Base-by-base conservation (phyloP, 2,329 filamentous ascomycete genomes). In the Beauveria bassiana region DNA sequence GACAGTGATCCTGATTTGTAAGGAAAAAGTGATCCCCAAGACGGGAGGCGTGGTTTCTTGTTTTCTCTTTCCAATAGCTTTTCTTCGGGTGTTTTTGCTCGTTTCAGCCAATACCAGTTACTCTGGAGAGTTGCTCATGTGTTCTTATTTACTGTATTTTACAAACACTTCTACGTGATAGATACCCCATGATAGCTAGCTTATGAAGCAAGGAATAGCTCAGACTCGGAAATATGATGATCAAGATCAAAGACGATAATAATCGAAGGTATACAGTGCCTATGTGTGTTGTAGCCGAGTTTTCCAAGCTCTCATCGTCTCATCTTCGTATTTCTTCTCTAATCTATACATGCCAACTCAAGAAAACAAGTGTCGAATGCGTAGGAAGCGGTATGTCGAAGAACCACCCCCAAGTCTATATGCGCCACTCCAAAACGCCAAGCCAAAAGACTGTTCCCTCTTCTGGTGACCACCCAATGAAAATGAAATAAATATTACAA, bases 1-100 rank as follows among this genome's bases (percentile, higher is more conserved):
- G 73, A 75, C 18, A 75, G 74, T 55, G 75, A 77, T 57, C 73
- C 73, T 1, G 76, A 78, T 62, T 70, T 69, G 10, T 77, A 64
- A 10, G 43, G 34, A n/a, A 18, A 9, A 6, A 6, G 6, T 16
- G 5, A 16, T 14, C 34, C 34, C 34, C 12, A 38, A 38, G 34
- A 38, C 16, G 12, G 12, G 34, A 38, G 14, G 12, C 38, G 5
- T 7, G 34, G 5, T 22, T 28, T 34, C 20, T 24, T 20, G 24
- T 20, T 59, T 20, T 38, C 16, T 38, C 34, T 38, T 38, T 38
- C 34, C 34, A 14, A 14, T 38, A 14, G n/a, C 28, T 49, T 20
- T 28, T 28, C 18, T 50, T 52, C 49, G 26, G 28, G 45, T 51
- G n/a, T 20, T 52, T 52, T 52, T 59, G 6, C 14, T 42, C 18